Percentiles rank a stretch among this genome's conserved stretches.
phyloP scores from a whole-genome alignment of 805 yeast species.

The Starmerella tilneyi region DNA sequence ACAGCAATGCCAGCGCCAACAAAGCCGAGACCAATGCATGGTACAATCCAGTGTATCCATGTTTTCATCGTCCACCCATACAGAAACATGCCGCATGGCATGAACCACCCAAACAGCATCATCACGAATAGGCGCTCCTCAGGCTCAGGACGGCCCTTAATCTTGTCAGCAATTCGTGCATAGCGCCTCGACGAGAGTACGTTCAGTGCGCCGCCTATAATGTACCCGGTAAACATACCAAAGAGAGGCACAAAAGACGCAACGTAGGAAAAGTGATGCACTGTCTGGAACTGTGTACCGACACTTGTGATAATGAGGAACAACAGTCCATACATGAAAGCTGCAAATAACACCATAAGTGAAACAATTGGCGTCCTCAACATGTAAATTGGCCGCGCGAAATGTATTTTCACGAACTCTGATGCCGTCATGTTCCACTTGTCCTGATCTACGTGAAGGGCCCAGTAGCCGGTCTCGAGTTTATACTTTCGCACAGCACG shows the following conservation, averaged over 20 bases:
- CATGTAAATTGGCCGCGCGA: constrained; percentile 70
- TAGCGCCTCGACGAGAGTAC: constrained; percentile 29
- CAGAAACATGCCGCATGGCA: constrained; percentile 77
- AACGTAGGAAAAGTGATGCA: constrained; percentile 31
- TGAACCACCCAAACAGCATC: constrained; percentile 56
- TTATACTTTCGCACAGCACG: constrained; percentile 55
- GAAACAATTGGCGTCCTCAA: constrained; percentile 41
- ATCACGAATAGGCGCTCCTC: constrained; percentile 70
- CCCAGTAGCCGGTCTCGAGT: constrained; percentile 64
- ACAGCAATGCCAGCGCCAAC: constrained; percentile 46
- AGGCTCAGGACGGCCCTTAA: constrained; percentile 47
- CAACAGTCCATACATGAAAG: constrained; percentile 37
- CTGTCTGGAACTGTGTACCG: constrained; percentile 30
- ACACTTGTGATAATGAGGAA: constrained; percentile 37
- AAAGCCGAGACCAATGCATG: constrained; percentile 44
- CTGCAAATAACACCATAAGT: constrained; percentile 35
- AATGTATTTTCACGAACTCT: constrained; percentile 60
- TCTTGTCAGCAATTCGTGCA: constrained; percentile 28
- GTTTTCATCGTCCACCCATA: constrained; percentile 70
- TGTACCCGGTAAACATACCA: constrained; percentile 30
- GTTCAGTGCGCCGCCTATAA: constrained; percentile 31
- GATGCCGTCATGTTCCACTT: constrained; percentile 58
- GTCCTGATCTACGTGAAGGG: constrained; percentile 86
- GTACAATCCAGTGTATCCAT: constrained; percentile 53
- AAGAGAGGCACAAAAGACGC: constrained; percentile 30